Percentiles rank a stretch among this genome's conserved stretches.
phyloP scores from a whole-genome alignment of 768 basidiomycete genomes.

The Pisolithus sp. region DNA sequence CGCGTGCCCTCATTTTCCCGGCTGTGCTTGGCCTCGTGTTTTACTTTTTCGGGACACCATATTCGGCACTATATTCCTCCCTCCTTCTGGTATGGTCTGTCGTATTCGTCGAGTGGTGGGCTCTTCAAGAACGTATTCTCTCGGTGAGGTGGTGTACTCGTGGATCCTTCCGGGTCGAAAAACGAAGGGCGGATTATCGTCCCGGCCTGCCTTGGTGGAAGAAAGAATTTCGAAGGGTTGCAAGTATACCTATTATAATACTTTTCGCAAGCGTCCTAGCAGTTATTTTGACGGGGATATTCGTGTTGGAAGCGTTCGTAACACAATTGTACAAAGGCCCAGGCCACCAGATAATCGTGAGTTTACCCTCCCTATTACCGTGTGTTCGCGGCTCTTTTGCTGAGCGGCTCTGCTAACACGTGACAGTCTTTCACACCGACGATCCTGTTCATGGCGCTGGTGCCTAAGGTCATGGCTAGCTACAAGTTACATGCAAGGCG shows the following conservation, averaged over 20 bases:
- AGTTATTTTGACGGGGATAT: conserved; percentile 71
- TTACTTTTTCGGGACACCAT: conserved; percentile 66
- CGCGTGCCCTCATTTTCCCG: conserved; percentile 71
- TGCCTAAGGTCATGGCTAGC: conserved; percentile 71
- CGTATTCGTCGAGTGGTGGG: conserved; percentile 88
- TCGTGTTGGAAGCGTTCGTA: conserved; percentile 87
- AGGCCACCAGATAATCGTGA: conserved; percentile 69
- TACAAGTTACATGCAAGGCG: conserved; percentile 64
- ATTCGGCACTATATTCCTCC: conserved; percentile 70
- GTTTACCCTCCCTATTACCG: conserved; percentile 22
- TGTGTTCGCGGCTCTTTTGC: background rate
- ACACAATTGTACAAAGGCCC: conserved; percentile 85
- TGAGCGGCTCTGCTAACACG: background rate
- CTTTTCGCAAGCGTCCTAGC: conserved; percentile 66
- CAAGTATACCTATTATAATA: conserved; percentile 66
- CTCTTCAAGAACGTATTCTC: conserved; percentile 77
- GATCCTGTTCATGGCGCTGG: conserved; percentile 69
- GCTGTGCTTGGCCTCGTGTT: conserved; percentile 62
- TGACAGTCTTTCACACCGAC: conserved; percentile 74
- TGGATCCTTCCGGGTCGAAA: conserved; percentile 72
- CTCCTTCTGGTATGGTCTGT: conserved; percentile 80
- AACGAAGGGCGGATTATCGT: conserved; percentile 54
- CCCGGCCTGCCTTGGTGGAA: conserved; percentile 65
- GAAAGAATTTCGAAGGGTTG: conserved; percentile 60
- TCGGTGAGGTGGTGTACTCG: conserved; percentile 77